Conservation (phyloP, 164 flowering plant species). For the Chimonanthus praecox region DNA sequence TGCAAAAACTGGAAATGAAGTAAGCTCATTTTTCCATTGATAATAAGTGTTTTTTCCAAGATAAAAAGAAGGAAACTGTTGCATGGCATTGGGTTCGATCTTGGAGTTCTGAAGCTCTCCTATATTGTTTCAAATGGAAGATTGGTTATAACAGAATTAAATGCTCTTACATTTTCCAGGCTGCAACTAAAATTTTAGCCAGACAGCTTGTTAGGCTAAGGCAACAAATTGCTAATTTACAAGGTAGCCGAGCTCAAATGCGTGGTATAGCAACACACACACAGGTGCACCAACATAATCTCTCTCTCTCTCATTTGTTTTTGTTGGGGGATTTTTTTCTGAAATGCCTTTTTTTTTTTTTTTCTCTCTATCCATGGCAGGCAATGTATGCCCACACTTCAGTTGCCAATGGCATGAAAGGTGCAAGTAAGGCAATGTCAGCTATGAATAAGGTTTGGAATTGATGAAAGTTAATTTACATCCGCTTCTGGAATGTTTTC, state of each 20-base stretch:
- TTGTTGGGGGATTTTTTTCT: background rate
- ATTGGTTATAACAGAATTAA: background rate
- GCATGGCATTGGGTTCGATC: too few relatives aligned
- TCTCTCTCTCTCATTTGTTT: conserved; percentile 1
- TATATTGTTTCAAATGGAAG: background rate
- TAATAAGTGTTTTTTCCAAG: too few relatives aligned
- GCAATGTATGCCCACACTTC: conserved; percentile 85
- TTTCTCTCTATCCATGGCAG: conserved; percentile 29
- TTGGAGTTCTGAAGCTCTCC: too few relatives aligned
- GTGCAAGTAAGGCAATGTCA: conserved; percentile 87
- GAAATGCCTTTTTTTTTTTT: background rate
- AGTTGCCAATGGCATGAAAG: conserved; percentile 82
- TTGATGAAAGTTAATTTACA: background rate
- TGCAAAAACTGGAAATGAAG: conserved; percentile 97
- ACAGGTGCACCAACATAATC: conserved; percentile 40
- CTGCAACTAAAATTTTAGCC: conserved; percentile 82
- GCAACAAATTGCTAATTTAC: conserved; percentile 83
- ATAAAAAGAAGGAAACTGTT: too few relatives aligned
- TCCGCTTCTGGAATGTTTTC: background rate
- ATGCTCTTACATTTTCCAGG: conserved; percentile 35
- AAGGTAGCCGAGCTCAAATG: conserved; percentile 93
- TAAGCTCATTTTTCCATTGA: conserved; percentile 6
- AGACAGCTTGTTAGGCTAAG: conserved; percentile 87
- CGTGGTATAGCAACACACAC: conserved; percentile 91
- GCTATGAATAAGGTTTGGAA: conserved; percentile 86